phyloP scores from a whole-genome alignment of 768 basidiomycete species.

The Phanerodontia chrysosporium region DNA sequence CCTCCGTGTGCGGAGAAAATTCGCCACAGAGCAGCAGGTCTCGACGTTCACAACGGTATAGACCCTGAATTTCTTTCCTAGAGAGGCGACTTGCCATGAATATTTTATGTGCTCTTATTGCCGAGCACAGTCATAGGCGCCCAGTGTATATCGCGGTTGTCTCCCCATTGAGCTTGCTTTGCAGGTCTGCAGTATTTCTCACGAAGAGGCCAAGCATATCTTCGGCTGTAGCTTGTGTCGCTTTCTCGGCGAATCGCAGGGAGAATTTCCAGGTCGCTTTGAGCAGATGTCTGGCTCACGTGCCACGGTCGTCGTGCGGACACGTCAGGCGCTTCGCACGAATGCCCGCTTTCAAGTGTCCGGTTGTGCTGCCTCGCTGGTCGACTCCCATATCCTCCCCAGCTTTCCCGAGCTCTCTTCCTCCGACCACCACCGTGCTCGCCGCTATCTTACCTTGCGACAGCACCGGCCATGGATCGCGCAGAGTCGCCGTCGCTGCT shows the following conservation, averaged over 20 bases:
- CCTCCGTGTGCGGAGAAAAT: no score
- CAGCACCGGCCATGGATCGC: slow-evolving; percentile 1
- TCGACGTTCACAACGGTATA: no score
- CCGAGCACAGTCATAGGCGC: no score
- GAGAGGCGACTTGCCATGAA: no score
- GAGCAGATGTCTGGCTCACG: slow-evolving; percentile 4
- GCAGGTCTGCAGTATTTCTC: not conserved
- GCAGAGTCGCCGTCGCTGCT: slow-evolving; percentile 35
- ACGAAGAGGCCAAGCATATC: not conserved
- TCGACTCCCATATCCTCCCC: slow-evolving; percentile 3
- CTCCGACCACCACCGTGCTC: not conserved
- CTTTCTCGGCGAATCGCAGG: slow-evolving; percentile 14
- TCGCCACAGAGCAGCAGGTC: no score
- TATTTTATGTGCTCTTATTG: no score
- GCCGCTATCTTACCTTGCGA: not conserved
- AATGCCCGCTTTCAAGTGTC: not conserved
- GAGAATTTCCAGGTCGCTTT: not conserved
- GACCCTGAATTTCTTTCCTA: no score
- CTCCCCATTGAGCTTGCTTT: no score
- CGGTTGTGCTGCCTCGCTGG: slow-evolving; percentile 3
- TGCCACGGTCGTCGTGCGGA: slow-evolving; percentile 8
- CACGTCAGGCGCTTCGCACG: slow-evolving; percentile 17
- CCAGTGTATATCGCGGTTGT: not conserved
- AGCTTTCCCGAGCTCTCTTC: not conserved
- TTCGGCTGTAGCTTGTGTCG: not conserved